phyloP scores from a whole-genome alignment of 176 grass and related monocot genomes.

The Neostapfia colusana region DNA sequence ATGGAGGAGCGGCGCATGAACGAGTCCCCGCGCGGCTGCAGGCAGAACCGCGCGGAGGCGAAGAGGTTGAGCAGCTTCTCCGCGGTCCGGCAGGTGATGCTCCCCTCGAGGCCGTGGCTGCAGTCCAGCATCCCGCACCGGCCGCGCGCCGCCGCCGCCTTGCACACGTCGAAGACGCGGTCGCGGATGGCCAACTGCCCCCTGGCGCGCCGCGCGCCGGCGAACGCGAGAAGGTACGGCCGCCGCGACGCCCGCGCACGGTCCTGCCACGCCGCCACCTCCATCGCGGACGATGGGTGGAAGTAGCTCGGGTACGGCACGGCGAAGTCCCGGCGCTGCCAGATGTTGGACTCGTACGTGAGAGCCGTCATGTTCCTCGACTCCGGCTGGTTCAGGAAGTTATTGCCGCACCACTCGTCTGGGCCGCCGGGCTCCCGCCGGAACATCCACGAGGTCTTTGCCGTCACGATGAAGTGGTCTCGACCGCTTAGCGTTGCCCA shows the following conservation, averaged over 20 bases:
- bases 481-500: slow-evolving; percentile 47
- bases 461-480: slow-evolving; percentile 66
- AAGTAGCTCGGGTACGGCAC: slow-evolving; percentile 77
- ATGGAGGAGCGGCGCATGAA: slow-evolving; percentile 60
- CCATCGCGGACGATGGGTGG: slow-evolving; percentile 48
- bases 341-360: slow-evolving; percentile 54
- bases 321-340: slow-evolving; percentile 44
- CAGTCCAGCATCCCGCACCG: slow-evolving; percentile 53
- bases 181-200: slow-evolving; percentile 48
- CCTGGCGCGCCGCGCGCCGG: slow-evolving; percentile 36
- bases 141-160: background rate
- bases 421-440: slow-evolving; percentile 13
- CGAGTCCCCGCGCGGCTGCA: slow-evolving; percentile 65
- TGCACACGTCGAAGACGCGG: slow-evolving; percentile 50
- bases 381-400: slow-evolving; percentile 52
- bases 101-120: slow-evolving; percentile 32
- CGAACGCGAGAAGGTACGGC: slow-evolving; percentile 57
- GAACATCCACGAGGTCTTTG: slow-evolving; percentile 63
- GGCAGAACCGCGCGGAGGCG: slow-evolving; percentile 51
- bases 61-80: slow-evolving; percentile 43
- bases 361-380: slow-evolving; percentile 50
- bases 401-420: slow-evolving; percentile 53
- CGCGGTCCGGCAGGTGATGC: slow-evolving; percentile 42
- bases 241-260: slow-evolving; percentile 15
- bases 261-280: slow-evolving; percentile 57